These are phyloP conservation scores for Cryoendolithus antarcticus DNA, from an alignment of 2,329 filamentous ascomycete genomes.

Conservation along the genomic window DNA sequence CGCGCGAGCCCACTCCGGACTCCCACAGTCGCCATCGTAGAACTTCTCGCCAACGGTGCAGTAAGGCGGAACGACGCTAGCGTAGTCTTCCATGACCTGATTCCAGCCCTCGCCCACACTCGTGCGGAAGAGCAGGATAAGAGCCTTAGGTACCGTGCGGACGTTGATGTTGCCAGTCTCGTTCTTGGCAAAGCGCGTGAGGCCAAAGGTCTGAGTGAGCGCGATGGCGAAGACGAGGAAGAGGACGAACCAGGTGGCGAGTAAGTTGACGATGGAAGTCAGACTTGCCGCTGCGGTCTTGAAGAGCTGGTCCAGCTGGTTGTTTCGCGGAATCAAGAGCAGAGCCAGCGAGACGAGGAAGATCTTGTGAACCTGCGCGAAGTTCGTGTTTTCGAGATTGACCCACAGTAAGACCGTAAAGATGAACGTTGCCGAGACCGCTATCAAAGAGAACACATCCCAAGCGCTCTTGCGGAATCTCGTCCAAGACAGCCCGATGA, in stretches of 20 bases:
- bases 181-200: slow-evolving; percentile 70
- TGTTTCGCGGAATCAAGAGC: slow-evolving; percentile 87
- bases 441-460: slow-evolving; percentile 79
- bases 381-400: slow-evolving; percentile 42
- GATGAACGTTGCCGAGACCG: slow-evolving; percentile 66
- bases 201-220: slow-evolving; percentile 85
- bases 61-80: slow-evolving; percentile 62
- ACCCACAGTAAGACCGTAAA: slow-evolving; percentile 65
- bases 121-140: slow-evolving; percentile 86
- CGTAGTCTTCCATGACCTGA: slow-evolving; percentile 89
- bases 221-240: slow-evolving; percentile 96
- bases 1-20: slow-evolving; percentile 71
- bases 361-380: slow-evolving; percentile 79
- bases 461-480: slow-evolving; percentile 87
- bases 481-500: slow-evolving; percentile 81
- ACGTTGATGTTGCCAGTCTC: slow-evolving; percentile 79
- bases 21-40: slow-evolving; percentile 85
- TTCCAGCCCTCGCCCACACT: slow-evolving; percentile 97
- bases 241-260: slow-evolving; percentile 94
- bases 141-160: slow-evolving; percentile 80
- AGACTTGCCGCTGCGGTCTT: slow-evolving; percentile 95
- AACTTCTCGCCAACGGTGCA: slow-evolving; percentile 64
- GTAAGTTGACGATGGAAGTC: slow-evolving; percentile 78
- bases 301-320: slow-evolving; percentile 94
- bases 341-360: slow-evolving; percentile 85